phyloP scores from a whole-genome alignment of 306 rosid species.

The Castanopsis chinensis region DNA sequence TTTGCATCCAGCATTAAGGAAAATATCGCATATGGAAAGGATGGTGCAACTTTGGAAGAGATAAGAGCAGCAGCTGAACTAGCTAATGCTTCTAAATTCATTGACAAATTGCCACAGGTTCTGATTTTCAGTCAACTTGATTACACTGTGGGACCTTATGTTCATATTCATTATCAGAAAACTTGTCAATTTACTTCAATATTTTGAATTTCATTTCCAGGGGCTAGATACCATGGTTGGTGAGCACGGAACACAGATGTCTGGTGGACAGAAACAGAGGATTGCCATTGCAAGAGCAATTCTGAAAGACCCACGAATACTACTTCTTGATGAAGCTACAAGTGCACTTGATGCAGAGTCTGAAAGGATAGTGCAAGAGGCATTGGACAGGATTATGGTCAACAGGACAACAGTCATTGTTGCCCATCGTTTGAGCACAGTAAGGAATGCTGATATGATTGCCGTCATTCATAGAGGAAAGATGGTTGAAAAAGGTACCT shows the following conservation, averaged over 20 bases:
- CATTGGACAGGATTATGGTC: conserved; percentile 58
- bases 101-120: conserved; percentile 46
- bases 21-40: conserved; percentile 46
- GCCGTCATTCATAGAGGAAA: conserved; percentile 66
- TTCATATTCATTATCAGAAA: neutral
- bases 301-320: conserved; percentile 62
- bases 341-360: conserved; percentile 77
- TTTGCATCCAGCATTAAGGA: conserved; percentile 47
- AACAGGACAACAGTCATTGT: conserved; percentile 65
- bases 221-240: conserved; percentile 70
- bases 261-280: conserved; percentile 71
- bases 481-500: conserved; percentile 61
- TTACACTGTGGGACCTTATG: conserved; percentile 3
- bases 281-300: conserved; percentile 76
- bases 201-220: conserved; percentile 25
- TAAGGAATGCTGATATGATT: conserved; percentile 53
- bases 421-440: conserved; percentile 70
- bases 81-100: conserved; percentile 44
- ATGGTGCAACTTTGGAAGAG: conserved; percentile 40
- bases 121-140: neutral
- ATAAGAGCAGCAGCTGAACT: conserved; percentile 38
- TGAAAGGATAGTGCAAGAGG: conserved; percentile 67
- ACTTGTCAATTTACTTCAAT: neutral
- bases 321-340: conserved; percentile 72
- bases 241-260: conserved; percentile 69